Conservation (phyloP, 1,139 yeast genomes). For the Pichia sp. region DNA sequence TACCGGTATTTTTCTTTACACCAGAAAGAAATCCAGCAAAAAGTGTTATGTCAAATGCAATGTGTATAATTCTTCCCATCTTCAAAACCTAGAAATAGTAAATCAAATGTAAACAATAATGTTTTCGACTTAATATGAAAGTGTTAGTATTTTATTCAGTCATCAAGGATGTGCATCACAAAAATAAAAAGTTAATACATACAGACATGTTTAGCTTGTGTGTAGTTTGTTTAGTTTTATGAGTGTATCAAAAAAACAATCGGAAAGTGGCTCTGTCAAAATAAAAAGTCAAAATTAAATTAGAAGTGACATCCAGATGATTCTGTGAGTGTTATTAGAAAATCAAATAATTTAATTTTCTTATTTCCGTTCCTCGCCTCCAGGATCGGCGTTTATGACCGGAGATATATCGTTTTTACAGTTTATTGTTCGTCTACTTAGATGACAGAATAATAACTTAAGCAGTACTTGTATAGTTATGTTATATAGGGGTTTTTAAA, state of each 20-base stretch:
- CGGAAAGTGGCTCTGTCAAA: background rate
- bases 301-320: no score
- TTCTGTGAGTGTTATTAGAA: background rate
- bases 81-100: background rate
- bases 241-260: background rate
- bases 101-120: background rate
- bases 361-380: background rate
- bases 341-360: background rate
- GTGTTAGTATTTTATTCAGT: background rate
- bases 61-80: constrained; percentile 48
- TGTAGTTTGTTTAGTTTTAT: background rate
- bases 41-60: constrained; percentile 66
- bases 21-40: constrained; percentile 86
- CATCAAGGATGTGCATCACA: background rate
- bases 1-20: constrained; percentile 79
- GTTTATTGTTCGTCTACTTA: background rate
- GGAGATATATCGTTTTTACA: background rate
- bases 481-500: background rate
- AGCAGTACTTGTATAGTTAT: background rate
- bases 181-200: background rate
- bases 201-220: background rate
- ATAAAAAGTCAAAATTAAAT: background rate
- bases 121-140: background rate
- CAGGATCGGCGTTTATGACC: background rate
- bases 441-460: background rate